Evolutionary conservation across 768 basidiomycete species (phyloP).

Genomic region (Pulveroboletus sp.): DNA sequence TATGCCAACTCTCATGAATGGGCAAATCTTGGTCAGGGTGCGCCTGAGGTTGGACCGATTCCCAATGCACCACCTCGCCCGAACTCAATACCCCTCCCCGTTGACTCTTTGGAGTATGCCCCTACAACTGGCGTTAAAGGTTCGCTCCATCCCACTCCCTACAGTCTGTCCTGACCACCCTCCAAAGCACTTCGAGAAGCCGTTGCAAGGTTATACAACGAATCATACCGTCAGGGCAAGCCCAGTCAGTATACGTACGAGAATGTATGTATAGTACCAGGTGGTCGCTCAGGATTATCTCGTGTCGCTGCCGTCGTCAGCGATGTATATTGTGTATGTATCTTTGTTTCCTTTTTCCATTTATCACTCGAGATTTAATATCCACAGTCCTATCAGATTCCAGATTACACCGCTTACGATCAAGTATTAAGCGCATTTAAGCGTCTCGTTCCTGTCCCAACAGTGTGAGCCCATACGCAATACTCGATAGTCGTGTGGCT

Average conservation of each 20-base stretch:
- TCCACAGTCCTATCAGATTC: constrained; percentile 77
- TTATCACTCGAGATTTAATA: neutral
- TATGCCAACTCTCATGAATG: constrained; percentile 76
- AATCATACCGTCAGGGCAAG: constrained; percentile 79
- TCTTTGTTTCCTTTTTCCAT: neutral
- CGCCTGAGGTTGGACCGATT: constrained; percentile 83
- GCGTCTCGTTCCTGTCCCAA: constrained; percentile 86
- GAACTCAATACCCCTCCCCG: constrained; percentile 56
- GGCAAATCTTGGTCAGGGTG: constrained; percentile 90
- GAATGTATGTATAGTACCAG: constrained; percentile 94
- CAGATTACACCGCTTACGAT: constrained; percentile 89
- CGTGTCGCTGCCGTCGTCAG: constrained; percentile 90
- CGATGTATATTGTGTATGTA: constrained; percentile 74
- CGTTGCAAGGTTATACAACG: constrained; percentile 87
- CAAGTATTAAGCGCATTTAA: constrained; percentile 84
- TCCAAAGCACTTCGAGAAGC: constrained; percentile 73
- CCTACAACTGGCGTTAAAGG: constrained; percentile 91
- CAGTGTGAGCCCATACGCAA: constrained; percentile 53
- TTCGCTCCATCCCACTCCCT: constrained; percentile 22
- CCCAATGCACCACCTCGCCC: constrained; percentile 70
- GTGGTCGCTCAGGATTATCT: constrained; percentile 85
- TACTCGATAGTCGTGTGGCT: neutral
- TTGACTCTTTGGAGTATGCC: constrained; percentile 83
- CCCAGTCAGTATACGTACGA: constrained; percentile 83
- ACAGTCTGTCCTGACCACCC: constrained; percentile 1